Conservation (phyloP, 2,329 filamentous ascomycete species). For the Bipolaris gigantea region DNA sequence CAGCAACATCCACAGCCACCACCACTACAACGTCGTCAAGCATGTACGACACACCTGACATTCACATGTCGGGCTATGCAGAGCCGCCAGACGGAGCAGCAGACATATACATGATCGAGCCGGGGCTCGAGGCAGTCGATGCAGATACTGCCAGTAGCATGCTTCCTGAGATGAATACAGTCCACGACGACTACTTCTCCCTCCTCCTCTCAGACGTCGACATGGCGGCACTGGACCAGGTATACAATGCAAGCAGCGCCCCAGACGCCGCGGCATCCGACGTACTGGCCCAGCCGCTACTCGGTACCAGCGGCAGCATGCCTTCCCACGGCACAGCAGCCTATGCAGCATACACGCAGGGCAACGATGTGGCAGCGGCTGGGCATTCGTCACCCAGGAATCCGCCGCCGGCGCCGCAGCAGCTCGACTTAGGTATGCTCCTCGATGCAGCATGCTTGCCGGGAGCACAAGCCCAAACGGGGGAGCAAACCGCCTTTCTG, state of each 20-base stretch:
- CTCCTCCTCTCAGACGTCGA: background rate
- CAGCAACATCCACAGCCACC: background rate
- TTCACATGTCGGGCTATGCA: background rate
- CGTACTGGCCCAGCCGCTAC: background rate
- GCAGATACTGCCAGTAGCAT: background rate
- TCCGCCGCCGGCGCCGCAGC: no score
- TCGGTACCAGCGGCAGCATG: background rate
- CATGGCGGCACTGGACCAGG: background rate
- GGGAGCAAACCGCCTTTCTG: background rate
- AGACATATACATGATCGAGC: background rate
- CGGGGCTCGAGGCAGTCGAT: background rate
- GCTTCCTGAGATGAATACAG: background rate
- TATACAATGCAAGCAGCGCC: background rate
- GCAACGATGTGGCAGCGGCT: background rate
- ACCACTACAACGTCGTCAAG: background rate
- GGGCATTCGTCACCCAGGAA: background rate
- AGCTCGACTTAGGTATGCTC: no score
- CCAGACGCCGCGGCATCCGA: background rate
- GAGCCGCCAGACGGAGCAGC: background rate
- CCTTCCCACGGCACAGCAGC: background rate
- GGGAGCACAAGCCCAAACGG: background rate
- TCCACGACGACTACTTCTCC: background rate
- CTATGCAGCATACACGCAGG: background rate
- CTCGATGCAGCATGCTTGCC: background rate
- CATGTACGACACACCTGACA: no score